Percentiles rank a stretch among this genome's conserved stretches.
phyloP scores from a whole-genome alignment of 169 alveolate genomes.

The Plasmodium chabaudi region DNA sequence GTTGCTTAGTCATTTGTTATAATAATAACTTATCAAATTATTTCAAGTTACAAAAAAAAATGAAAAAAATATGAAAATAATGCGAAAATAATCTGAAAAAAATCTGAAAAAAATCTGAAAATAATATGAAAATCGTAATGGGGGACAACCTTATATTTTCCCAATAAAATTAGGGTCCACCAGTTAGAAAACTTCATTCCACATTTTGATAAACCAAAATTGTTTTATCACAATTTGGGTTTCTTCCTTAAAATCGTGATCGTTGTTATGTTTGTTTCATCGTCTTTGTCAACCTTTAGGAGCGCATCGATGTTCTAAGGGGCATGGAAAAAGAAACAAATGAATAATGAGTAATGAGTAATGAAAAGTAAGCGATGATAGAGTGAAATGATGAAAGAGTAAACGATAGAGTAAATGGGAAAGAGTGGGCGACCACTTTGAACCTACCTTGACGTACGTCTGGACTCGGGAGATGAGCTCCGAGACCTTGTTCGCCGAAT shows the following conservation, averaged over 20 bases:
- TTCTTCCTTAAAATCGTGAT: constrained; percentile 33
- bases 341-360: no score
- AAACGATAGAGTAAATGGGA: no score
- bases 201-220: no score
- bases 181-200: no score
- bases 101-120: not conserved
- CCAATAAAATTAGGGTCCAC: no score
- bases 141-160: not conserved
- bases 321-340: not conserved
- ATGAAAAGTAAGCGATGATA: no score
- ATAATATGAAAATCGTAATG: not conserved
- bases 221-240: not conserved
- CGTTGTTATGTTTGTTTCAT: not conserved
- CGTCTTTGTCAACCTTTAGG: constrained; percentile 19
- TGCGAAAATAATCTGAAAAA: not conserved
- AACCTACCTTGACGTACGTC: constrained; percentile 24
- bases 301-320: constrained; percentile 32
- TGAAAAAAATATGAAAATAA: no score
- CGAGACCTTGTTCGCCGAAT: constrained; percentile 38
- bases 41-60: not conserved
- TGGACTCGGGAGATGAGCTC: constrained; percentile 29
- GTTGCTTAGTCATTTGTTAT: no score
- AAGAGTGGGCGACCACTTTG: no score
- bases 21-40: no score
- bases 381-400: not conserved